Percentiles rank a stretch among this genome's conserved stretches.
phyloP scores from a whole-genome alignment of 169 alveolate genomes.

The Plasmodium fragile region DNA sequence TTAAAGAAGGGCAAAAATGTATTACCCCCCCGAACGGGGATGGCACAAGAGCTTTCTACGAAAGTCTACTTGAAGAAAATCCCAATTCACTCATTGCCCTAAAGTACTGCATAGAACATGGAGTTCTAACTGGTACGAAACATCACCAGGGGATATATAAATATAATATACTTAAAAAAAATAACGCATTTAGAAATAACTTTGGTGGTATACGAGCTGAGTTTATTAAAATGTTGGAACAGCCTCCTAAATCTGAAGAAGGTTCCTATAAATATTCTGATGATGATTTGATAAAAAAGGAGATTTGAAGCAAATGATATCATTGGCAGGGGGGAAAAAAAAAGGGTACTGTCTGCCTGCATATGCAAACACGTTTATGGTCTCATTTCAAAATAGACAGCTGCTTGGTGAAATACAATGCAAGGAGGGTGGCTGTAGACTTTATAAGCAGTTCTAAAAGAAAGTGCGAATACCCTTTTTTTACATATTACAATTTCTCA shows the following conservation, averaged over 20 bases:
- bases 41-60: slow-evolving; percentile 93
- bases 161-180: slow-evolving; percentile 41
- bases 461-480: not conserved
- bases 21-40: slow-evolving; percentile 95
- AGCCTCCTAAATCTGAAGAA: slow-evolving; percentile 6
- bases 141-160: slow-evolving; percentile 73
- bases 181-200: slow-evolving; percentile 67
- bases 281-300: slow-evolving; percentile 45
- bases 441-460: not conserved
- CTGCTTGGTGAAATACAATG: not conserved
- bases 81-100: slow-evolving; percentile 92
- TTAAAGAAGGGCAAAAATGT: slow-evolving; percentile 90
- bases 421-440: not conserved
- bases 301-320: slow-evolving; percentile 19
- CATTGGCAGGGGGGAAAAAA: not conserved
- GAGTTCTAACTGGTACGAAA: slow-evolving; percentile 83
- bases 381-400: slow-evolving; percentile 1
- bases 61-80: slow-evolving; percentile 90
- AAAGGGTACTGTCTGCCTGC: not conserved
- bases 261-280: slow-evolving; percentile 19
- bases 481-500: not conserved
- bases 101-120: slow-evolving; percentile 86
- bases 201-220: slow-evolving; percentile 49
- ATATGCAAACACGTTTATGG: not conserved
- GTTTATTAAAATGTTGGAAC: slow-evolving; percentile 43